Base-by-base conservation (phyloP, 1,284 basidiomycete species). In the Sporisorium sorghi region DNA sequence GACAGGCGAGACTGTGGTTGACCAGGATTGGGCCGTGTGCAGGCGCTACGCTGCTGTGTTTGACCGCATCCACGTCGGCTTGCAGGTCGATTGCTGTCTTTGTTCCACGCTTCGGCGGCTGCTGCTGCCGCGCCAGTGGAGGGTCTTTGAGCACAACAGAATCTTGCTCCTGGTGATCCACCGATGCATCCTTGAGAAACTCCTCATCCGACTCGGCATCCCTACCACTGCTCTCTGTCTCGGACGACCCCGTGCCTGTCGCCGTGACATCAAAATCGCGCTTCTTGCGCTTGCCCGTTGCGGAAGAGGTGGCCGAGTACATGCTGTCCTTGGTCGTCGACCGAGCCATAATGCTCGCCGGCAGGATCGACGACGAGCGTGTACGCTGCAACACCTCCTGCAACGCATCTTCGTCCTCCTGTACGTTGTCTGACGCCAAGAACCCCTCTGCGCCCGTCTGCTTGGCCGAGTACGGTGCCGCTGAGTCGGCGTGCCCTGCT, bases 1-100 rank as follows among this genome's bases (percentile, higher is more conserved):
- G 73, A 52, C 79, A 81, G 2, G 78, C 73, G 9, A 76, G 42
- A 56, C 78, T 80, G 66, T 77, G 74, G 49, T 80, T 79, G 24
- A 80, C 80, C 10, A 84, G 60, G 14, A 69, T 59, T 3, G 80
- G 76, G 0, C 82, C 79, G 7, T 75, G 70, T 2, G 75, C 60
- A 2, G 62, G 49, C 10, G 58, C 56, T 2, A 71, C n/a, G 23
- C 44, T 54, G 35, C 48, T 59, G 37, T 47, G 42, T 17, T 64
- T 64, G 19, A 79, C 61, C 21, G 70, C 50, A 2, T 66, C 47
- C 23, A 82, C 43, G 28, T 78, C 77, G 23, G 50, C 21, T 43
- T 67, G 64, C 35, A 68, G 44, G 21, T 73, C 71, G 5, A 63
- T 37, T 15, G 21, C 37, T 21, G 26, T 15, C 8, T 50, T 32